Evolutionary conservation across 2,329 filamentous ascomycete genomes (phyloP).

Genomic region (Geosmithia morbida): DNA sequence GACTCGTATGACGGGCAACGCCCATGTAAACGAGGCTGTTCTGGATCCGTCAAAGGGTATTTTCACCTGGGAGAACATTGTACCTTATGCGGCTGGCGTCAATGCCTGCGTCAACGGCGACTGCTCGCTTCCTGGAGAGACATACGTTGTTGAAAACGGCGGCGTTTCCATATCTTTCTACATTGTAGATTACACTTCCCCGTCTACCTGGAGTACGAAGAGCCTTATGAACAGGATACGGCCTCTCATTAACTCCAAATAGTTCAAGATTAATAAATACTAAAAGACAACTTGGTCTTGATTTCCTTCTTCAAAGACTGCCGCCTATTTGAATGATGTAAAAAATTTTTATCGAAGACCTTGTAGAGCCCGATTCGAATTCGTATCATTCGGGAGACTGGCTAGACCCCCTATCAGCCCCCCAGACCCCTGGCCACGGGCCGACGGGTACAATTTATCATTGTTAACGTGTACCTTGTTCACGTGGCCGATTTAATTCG

Average conservation of each 20-base stretch:
- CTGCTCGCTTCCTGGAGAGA: constrained; percentile 34
- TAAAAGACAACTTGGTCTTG: too few relatives aligned
- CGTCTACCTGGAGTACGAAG: constrained; percentile 11
- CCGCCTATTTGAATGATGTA: too few relatives aligned
- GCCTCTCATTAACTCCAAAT: constrained; percentile 6
- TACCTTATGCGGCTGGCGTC: constrained; percentile 20
- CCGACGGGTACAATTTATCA: constrained; percentile 22
- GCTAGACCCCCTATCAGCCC: constrained; percentile 30
- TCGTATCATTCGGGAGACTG: constrained; percentile 21
- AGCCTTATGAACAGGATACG: constrained; percentile 10
- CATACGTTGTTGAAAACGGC: constrained; percentile 25
- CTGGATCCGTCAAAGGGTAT: constrained; percentile 25
- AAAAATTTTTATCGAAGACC: too few relatives aligned
- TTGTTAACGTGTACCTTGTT: constrained; percentile 31
- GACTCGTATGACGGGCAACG: constrained; percentile 32
- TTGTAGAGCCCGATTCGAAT: too few relatives aligned
- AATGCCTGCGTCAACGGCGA: constrained; percentile 37
- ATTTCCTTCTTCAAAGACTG: too few relatives aligned
- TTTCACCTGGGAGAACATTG: constrained; percentile 25
- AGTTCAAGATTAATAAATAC: too few relatives aligned
- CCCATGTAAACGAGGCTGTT: constrained; percentile 27
- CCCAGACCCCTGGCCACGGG: constrained; percentile 20
- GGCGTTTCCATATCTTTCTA: constrained; percentile 28
- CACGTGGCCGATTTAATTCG: constrained; percentile 22
- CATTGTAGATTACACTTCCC: constrained; percentile 35